Percentiles rank a stretch among this genome's conserved stretches.
Evolutionary conservation across 2,329 filamentous ascomycete genomes (phyloP).

Genomic region (Cercospora zeae-maydis): DNA sequence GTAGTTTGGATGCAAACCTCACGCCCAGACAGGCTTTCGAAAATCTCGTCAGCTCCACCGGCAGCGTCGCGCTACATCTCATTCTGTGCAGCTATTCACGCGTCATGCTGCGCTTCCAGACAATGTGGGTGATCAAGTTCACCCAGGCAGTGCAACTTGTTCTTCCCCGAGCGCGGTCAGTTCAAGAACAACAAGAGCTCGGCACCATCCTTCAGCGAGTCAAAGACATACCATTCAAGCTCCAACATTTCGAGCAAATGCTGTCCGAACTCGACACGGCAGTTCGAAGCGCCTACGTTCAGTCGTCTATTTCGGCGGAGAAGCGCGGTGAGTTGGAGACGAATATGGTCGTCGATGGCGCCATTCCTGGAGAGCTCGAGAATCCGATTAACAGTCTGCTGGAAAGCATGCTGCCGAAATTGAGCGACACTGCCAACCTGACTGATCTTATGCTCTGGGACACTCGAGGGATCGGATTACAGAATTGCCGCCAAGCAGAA

Average conservation of each 20-base stretch:
- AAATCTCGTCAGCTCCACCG: slow-evolving; percentile 18
- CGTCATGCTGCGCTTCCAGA: slow-evolving; percentile 66
- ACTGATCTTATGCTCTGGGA: slow-evolving; percentile 70
- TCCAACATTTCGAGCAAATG: slow-evolving; percentile 46
- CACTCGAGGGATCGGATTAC: slow-evolving; percentile 60
- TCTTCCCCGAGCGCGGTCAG: slow-evolving; percentile 43
- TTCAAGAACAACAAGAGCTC: slow-evolving; percentile 52
- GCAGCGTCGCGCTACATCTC: slow-evolving; percentile 44
- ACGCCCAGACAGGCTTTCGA: slow-evolving; percentile 23
- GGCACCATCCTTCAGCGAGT: slow-evolving; percentile 50
- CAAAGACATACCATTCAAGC: slow-evolving; percentile 47
- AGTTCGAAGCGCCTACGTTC: slow-evolving; percentile 57
- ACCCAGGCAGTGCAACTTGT: slow-evolving; percentile 23
- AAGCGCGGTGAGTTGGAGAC: slow-evolving; percentile 51
- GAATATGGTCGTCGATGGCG: slow-evolving; percentile 51
- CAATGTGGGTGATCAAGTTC: slow-evolving; percentile 54
- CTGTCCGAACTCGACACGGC: slow-evolving; percentile 61
- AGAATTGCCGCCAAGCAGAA: slow-evolving; percentile 9
- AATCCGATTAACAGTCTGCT: slow-evolving; percentile 50
- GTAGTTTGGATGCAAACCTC: slow-evolving; percentile 7
- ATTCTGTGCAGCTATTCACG: slow-evolving; percentile 72
- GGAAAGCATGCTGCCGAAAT: slow-evolving; percentile 50
- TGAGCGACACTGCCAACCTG: slow-evolving; percentile 60
- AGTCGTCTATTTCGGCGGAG: slow-evolving; percentile 43
- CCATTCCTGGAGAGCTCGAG: slow-evolving; percentile 51